phyloP scores from a whole-genome alignment of 2,329 filamentous ascomycete genomes.

The Curvularia hawaiiensis region DNA sequence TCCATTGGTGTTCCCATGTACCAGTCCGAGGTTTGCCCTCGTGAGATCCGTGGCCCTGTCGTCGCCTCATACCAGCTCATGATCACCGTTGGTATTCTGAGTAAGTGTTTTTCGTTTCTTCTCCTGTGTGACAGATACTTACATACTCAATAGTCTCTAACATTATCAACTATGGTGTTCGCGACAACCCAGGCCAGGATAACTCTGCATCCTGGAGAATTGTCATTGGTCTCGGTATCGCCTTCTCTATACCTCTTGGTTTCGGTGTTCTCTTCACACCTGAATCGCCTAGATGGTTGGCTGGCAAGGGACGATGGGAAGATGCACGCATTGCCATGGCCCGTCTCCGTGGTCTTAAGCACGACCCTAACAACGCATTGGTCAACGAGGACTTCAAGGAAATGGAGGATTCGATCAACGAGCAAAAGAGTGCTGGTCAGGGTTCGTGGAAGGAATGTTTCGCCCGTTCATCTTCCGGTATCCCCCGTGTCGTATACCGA shows the following conservation, averaged over 20 bases:
- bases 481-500: slow-evolving; percentile 47
- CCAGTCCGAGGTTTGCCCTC: slow-evolving; percentile 67
- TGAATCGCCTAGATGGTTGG: slow-evolving; percentile 52
- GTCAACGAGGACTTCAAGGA: slow-evolving; percentile 60
- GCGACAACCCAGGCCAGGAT: slow-evolving; percentile 45
- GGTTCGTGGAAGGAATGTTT: slow-evolving; percentile 41
- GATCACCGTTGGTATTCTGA: slow-evolving; percentile 51
- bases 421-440: slow-evolving; percentile 36
- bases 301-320: slow-evolving; percentile 54
- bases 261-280: slow-evolving; percentile 39
- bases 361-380: slow-evolving; percentile 52
- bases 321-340: slow-evolving; percentile 58
- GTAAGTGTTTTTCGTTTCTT: background rate
- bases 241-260: slow-evolving; percentile 39
- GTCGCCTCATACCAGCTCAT: slow-evolving; percentile 58
- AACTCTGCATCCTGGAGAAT: slow-evolving; percentile 45
- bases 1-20: slow-evolving; percentile 69
- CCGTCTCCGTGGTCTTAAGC: slow-evolving; percentile 58
- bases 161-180: slow-evolving; percentile 49
- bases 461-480: slow-evolving; percentile 42
- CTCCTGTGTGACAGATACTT: background rate
- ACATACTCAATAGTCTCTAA: slow-evolving; percentile 28
- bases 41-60: slow-evolving; percentile 67
- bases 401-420: slow-evolving; percentile 38
- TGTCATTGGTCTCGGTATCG: slow-evolving; percentile 42